A percentile compares a stretch with the other conserved stretches of the same genome.
Evolutionary conservation across 805 yeast species (phyloP).

Genomic region (Clavispora santaluciae): DNA sequence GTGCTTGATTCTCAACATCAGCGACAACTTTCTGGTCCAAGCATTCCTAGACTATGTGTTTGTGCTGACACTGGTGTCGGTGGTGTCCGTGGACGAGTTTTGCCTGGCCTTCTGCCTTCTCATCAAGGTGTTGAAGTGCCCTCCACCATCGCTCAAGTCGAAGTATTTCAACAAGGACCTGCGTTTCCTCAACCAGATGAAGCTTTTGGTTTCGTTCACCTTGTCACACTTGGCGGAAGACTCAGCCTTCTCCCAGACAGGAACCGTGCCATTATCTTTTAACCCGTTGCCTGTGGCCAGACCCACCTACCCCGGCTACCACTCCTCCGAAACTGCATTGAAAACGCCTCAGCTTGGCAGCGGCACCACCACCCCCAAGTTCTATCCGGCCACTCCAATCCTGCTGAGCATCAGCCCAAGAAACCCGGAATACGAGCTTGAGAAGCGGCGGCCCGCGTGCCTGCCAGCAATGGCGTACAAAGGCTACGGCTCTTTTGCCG

Average conservation of each 20-base stretch:
- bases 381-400: conserved; percentile 19
- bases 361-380: conserved; percentile 31
- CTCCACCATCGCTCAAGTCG: conserved; percentile 43
- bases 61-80: conserved; percentile 12
- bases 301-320: conserved; percentile 3
- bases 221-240: conserved; percentile 19
- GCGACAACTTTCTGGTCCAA: conserved; percentile 21
- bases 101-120: conserved; percentile 18
- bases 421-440: conserved; percentile 1
- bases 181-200: conserved; percentile 35
- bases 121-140: conserved; percentile 37
- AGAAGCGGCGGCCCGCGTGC: not conserved
- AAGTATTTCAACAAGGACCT: conserved; percentile 39
- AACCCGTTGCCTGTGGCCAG: not conserved
- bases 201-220: conserved; percentile 28
- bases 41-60: conserved; percentile 17
- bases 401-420: conserved; percentile 18
- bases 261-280: conserved; percentile 1
- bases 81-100: conserved; percentile 15
- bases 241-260: conserved; percentile 7
- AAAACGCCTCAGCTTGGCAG: conserved; percentile 7
- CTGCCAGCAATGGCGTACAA: conserved; percentile 10
- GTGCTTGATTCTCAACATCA: conserved; percentile 33
- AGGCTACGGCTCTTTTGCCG: conserved; percentile 2
- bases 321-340: not conserved